Base-by-base conservation (phyloP, 2,329 filamentous ascomycete genomes). In the Dothideomycetes sp. region DNA sequence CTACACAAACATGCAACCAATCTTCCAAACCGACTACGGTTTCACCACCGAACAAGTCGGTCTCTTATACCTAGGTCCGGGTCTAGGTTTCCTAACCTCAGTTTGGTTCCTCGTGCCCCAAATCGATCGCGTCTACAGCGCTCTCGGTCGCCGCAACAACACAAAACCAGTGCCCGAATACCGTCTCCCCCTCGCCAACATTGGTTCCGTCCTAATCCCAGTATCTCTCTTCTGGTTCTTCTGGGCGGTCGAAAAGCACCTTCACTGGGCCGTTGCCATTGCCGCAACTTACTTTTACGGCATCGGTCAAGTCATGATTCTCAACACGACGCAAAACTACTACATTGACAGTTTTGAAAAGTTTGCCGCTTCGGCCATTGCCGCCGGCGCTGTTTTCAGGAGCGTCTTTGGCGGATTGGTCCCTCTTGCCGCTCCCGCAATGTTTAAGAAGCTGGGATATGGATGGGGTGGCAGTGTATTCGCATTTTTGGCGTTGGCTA, bases 311-410 rank as follows among this genome's bases (percentile, higher is more conserved):
- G 67, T 74, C 9, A 65, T 69, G 48, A 70, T 72, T 20, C 54
- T 73, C 40, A 73, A 73, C 41, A 62, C 61, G 10, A 68, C 69
- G 12, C 70, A 74, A 39, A 74, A 74, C 38, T 73, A 73, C 51
- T 72, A 71, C 50, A 71, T 73, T 33, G 69, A 72, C 49, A 61
- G 62, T 16, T 71, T 71, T 42, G 67, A 70, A 44, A 61, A 62
- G 50, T 70, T 68, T 45, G 68, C 69, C 5, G 68, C 68, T 5
- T 64, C 59, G 24, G 68, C 68, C 0, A 70, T 71, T 37, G 69
- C 69, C 4, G 69, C 68, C 4, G 68, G 67, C 0, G 62, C 67
- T 1, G 60, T 70, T 0, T 70, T 71, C 39, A 52, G 69, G 15
- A 63, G 59, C 33, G 27, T 71, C 1, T 51, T 70, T 12, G 68